Base-by-base conservation (phyloP, 495 filamentous ascomycete genomes). In the Penicillium salamii region DNA sequence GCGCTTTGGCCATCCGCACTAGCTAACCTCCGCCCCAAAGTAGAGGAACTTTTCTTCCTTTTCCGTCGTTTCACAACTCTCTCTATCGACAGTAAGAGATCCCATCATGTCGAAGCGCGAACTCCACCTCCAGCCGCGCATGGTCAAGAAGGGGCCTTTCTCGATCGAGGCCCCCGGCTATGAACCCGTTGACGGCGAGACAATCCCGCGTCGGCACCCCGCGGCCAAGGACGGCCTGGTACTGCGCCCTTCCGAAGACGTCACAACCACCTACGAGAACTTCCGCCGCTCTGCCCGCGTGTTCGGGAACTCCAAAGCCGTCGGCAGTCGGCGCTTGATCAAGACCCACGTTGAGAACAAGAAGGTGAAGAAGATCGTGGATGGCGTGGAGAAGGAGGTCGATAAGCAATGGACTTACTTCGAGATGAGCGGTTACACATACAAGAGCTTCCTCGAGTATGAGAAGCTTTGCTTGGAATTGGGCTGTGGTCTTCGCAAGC, bases 391-490 rank as follows among this genome's bases (percentile, higher is more conserved):
- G 71, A 68, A 79, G 58, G 86, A 96, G 74, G 85, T 96, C 18
- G 88, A 96, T 64, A 98, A 98, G 84, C 79, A 89, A 52, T 98
- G 93, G 93, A 87, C 84, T 41, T 98, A 89, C 72, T 97, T 91
- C 68, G 93, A 98, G 74, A 82, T 95, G 65, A 88, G 89, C 63
- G 81, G 73, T 50, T 98, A 96, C 75, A 80, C 82, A 50, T 98
- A 87, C 75, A 80, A 88, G 64, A 88, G 80, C 61, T 98, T 93
- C 74, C 81, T 83, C 48, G 90, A 97, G 62, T 97, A 95, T 64
- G 87, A 96, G 74, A 79, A 82, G 62, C 68, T 88, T 52, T 80
- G 78, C 28, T 70, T 91, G 24, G 77, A 89, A 59, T 59, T 95
- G 39, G 93, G 92, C 39, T 72, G 79, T 26, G 93, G 88, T 40